phyloP scores from a whole-genome alignment of 1,284 basidiomycete species.

The Stygiomarasmius scandens region DNA sequence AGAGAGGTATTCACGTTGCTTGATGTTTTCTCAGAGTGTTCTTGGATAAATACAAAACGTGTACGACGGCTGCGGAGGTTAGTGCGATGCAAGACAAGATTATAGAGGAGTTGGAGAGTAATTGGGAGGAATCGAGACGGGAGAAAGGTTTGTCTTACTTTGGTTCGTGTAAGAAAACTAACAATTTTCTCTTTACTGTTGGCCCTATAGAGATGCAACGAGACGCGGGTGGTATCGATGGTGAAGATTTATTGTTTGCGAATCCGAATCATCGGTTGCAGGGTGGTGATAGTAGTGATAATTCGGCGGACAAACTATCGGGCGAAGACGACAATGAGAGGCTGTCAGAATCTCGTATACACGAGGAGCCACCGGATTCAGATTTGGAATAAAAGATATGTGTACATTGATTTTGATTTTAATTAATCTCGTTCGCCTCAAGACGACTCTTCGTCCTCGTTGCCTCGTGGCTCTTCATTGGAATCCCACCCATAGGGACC shows the following conservation, averaged over 20 bases:
- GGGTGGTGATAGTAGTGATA: constrained; percentile 23
- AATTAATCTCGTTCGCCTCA: no score
- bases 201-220: neutral
- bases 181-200: neutral
- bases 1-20: no score
- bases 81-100: constrained; percentile 70
- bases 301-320: no score
- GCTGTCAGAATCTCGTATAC: neutral
- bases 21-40: constrained; percentile 51
- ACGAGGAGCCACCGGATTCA: neutral
- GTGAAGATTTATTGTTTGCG: constrained; percentile 42
- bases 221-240: constrained; percentile 26
- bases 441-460: no score
- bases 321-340: no score
- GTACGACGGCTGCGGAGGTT: constrained; percentile 67
- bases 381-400: neutral
- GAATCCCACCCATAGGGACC: no score
- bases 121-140: constrained; percentile 55
- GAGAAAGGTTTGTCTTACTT: constrained; percentile 44
- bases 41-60: constrained; percentile 75
- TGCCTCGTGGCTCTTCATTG: no score
- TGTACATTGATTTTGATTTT: no score
- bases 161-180: neutral
- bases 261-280: constrained; percentile 43
- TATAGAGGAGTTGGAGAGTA: constrained; percentile 73